Percentiles rank a stretch among this genome's conserved stretches.
Evolutionary conservation across 2,329 filamentous ascomycete species (phyloP).

Genomic region (Pseudogymnoascus sp.): DNA sequence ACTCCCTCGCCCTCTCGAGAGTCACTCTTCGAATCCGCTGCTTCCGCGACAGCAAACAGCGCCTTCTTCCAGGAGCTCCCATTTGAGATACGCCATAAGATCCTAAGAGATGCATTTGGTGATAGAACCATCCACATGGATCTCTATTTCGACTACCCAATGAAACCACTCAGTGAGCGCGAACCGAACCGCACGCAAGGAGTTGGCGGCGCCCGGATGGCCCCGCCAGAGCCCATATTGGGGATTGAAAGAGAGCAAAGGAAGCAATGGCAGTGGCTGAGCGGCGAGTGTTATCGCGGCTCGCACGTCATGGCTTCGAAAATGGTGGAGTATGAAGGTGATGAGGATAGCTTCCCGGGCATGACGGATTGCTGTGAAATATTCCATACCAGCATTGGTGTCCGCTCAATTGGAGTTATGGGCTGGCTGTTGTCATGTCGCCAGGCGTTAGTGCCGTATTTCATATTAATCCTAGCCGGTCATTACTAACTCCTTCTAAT

Average conservation of each 20-base stretch:
- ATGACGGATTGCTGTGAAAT: not conserved
- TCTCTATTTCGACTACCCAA: not conserved
- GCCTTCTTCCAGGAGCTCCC: not conserved
- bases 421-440: not conserved
- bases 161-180: not conserved
- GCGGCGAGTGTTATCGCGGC: not conserved
- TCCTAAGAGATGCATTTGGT: not conserved
- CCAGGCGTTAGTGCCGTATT: not conserved
- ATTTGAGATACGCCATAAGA: not conserved
- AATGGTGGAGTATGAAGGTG: not conserved
- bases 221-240: not conserved
- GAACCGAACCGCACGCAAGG: not conserved
- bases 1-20: not conserved
- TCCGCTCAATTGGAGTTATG: not conserved
- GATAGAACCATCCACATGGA: not conserved
- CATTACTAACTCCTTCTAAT: not conserved
- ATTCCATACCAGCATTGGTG: not conserved
- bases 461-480: not conserved
- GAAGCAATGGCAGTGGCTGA: not conserved
- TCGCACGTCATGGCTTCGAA: not conserved
- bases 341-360: not conserved
- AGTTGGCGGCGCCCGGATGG: not conserved
- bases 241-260: not conserved
- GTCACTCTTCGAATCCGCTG: not conserved
- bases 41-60: not conserved